phyloP scores from a whole-genome alignment of 2,329 filamentous ascomycete genomes.

The Ceratocystis colombiana region DNA sequence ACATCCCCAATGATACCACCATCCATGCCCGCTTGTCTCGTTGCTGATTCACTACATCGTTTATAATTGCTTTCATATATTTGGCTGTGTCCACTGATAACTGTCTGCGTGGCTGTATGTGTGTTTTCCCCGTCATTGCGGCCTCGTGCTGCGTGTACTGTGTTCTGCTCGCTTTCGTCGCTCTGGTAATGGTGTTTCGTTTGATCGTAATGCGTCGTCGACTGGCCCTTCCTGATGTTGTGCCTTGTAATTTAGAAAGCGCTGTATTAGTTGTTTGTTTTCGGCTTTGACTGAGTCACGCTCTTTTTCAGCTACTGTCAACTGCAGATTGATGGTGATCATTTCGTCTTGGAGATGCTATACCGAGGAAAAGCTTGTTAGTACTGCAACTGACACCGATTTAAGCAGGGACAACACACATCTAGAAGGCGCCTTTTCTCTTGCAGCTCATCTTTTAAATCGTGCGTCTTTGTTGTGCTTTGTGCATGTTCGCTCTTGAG shows the following conservation, averaged over 20 bases:
- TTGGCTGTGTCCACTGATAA: neutral
- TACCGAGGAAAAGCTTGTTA: neutral
- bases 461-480: constrained; percentile 58
- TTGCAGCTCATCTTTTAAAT: constrained; percentile 74
- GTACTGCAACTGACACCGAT: neutral
- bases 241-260: constrained; percentile 84
- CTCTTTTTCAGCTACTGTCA: constrained; percentile 74
- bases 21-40: neutral
- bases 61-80: neutral
- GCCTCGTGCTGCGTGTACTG: neutral
- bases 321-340: constrained; percentile 73
- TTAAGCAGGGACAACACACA: constrained; percentile 34
- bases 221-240: constrained; percentile 61
- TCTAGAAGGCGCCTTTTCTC: constrained; percentile 77
- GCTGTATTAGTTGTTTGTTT: constrained; percentile 77
- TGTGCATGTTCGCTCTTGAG: constrained; percentile 53
- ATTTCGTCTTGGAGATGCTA: constrained; percentile 87
- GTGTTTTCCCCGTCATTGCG: neutral
- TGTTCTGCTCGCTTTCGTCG: constrained; percentile 55
- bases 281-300: constrained; percentile 63
- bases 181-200: constrained; percentile 28
- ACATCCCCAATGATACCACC: constrained; percentile 12
- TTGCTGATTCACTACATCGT: neutral
- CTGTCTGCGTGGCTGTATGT: neutral
- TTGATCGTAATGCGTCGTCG: neutral